Percentiles rank a stretch among this genome's conserved stretches.
These are phyloP conservation scores for Aurantiochytrium sp. DNA, from an alignment of 108 stramenopile genomes.

Conservation along the genomic window DNA sequence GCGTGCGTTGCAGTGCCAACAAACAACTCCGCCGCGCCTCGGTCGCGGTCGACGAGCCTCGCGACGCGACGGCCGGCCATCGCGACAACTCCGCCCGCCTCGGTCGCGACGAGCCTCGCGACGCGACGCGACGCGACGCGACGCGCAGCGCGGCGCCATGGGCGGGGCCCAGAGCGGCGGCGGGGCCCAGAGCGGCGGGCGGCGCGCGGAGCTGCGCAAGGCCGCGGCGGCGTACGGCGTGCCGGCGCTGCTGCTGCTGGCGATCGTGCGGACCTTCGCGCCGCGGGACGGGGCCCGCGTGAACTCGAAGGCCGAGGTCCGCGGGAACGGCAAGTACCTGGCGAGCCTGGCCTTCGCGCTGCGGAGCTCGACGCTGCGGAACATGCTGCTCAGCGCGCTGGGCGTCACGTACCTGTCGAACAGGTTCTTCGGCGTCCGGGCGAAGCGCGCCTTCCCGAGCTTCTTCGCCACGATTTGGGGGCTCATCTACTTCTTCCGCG, in stretches of 20 bases:
- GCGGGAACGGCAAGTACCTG: background rate
- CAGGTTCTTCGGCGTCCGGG: background rate
- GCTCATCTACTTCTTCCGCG: background rate
- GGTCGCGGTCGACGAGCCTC: too few relatives aligned
- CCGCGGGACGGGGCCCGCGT: background rate
- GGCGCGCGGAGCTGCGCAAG: background rate
- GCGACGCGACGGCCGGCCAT: too few relatives aligned
- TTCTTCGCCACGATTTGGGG: background rate
- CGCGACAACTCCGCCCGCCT: too few relatives aligned
- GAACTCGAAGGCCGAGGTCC: background rate
- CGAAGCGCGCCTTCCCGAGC: background rate
- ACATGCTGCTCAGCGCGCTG: background rate
- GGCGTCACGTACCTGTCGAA: constrained; percentile 14
- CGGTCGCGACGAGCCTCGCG: too few relatives aligned
- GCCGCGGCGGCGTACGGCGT: background rate
- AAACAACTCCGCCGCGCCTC: too few relatives aligned
- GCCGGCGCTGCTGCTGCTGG: background rate
- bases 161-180: too few relatives aligned
- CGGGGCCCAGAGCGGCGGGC: too few relatives aligned
- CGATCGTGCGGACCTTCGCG: background rate
- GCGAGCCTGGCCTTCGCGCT: background rate
- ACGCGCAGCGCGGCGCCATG: too few relatives aligned
- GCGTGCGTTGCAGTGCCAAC: too few relatives aligned
- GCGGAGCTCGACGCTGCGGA: background rate
- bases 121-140: too few relatives aligned